A percentile compares a stretch with the other conserved stretches of the same genome.
phyloP scores from a whole-genome alignment of 2,329 filamentous ascomycete species.

The Aspergillus awamori region DNA sequence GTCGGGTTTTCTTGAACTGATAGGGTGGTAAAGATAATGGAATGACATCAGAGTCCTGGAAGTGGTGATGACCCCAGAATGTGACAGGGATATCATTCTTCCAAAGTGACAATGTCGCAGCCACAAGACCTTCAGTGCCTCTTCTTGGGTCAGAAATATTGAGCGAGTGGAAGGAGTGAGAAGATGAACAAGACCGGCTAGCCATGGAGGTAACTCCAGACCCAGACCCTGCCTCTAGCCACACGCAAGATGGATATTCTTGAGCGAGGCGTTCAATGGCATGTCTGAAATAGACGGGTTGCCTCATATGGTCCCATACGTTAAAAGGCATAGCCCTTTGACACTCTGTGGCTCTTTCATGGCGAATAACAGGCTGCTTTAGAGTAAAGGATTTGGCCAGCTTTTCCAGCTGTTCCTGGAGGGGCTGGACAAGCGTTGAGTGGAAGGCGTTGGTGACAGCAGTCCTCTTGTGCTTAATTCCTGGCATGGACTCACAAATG shows the following conservation, averaged over 20 bases:
- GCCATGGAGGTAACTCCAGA: conserved; percentile 35
- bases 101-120: conserved; percentile 33
- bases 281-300: conserved; percentile 52
- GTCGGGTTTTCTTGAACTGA: conserved; percentile 46
- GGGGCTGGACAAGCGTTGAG: conserved; percentile 44
- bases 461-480: conserved; percentile 42
- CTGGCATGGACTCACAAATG: neutral
- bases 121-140: neutral
- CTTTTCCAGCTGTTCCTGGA: conserved; percentile 24
- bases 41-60: conserved; percentile 31
- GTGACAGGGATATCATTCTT: conserved; percentile 37
- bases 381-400: conserved; percentile 37
- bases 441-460: conserved; percentile 55
- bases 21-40: conserved; percentile 44
- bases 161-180: neutral
- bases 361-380: conserved; percentile 34
- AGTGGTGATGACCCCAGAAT: conserved; percentile 45
- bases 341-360: conserved; percentile 21
- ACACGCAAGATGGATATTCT: conserved; percentile 32
- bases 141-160: neutral
- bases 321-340: conserved; percentile 18
- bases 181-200: conserved; percentile 8
- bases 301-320: conserved; percentile 43
- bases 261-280: conserved; percentile 45
- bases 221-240: conserved; percentile 48